Base-by-base conservation (phyloP, 2,329 filamentous ascomycete genomes). In the Colletotrichum karsti region DNA sequence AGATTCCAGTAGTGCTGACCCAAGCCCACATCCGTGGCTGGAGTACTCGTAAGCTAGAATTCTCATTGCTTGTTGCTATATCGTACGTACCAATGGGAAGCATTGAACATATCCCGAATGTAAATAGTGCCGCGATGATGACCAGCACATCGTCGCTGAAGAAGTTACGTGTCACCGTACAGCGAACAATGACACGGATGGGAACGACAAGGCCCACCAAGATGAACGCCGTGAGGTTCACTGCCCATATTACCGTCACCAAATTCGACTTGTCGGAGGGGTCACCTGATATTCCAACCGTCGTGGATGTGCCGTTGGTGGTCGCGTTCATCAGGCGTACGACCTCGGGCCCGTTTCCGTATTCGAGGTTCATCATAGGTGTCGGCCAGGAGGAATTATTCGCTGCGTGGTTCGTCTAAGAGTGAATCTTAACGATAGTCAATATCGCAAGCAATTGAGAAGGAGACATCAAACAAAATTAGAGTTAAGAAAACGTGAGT, bases 81-180 rank as follows among this genome's bases (percentile, higher is more conserved):
- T 24, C n/a, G 2, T 10, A 20, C 59, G 12, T 54, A 68, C 65
- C 65, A 4, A 68, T 42, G 5, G 65, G 65, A 18, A 68, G 30
- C 4, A 65, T 12, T 8, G 66, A 59, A 20, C 66, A 69, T 12
- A 69, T 61, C 5, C 33, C 66, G 24, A 69, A 66, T 1, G 66
- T 69, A 18, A 69, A 69, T 7, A 69, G 26, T 3, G 66, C 66
- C 10, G 66, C 62, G n/a, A 69, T 44, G 5, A 69, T 62, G 37
- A 67, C 56, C 20, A 69, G 42, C 18, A 69, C 66, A 42, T 69
- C 66, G 56, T 69, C 66, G 41, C 48, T 60, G n/a, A 67, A 69
- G 28, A 69, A 62, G 33, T 67, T 55, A 1, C 66, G 30, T 2
- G 66, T 69, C 2, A 69, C 50, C 9, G 66, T 69, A 12, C 61